Evolutionary conservation across 202 grass and related monocot species (phyloP), one percentile per base, ranked within the genome.

Genomic region (Panicum virgatum): DNA sequence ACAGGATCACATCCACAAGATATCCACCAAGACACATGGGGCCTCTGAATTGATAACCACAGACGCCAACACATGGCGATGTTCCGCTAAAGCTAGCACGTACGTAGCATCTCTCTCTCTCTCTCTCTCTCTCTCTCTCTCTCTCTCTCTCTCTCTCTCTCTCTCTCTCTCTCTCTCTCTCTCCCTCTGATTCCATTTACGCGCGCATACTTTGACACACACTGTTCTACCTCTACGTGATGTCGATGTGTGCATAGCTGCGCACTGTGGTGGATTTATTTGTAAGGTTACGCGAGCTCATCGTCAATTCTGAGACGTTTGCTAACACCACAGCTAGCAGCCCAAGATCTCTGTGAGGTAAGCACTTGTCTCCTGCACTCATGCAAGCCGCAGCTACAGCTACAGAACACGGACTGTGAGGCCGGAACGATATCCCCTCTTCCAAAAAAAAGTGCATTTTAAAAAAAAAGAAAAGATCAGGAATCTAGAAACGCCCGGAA

Each of bases 31-130:
- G 91, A 88, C 91, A 91, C 56, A 36, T 88, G 83, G 91, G 91
- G 23, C 86, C 88, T 75, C 43, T 71, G 73, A 86, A 94, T 91
- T 94, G 88, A 94, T 89, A 82, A 73, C 58, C 71, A 73, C 67
- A 70, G 74, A 57, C 75, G 82, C 12, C 75, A 81, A 88, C 88
- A 91, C 85, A 86, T 91, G 91, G 85, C 50, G 6, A 32, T 86
- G 88, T 84, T 86, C 73, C 82, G 77, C 62, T 62, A 65, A 50
- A 72, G 16, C 45, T 51, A 72, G 44, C 69, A 63, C 7, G n/a
- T n/a, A n/a, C n/a, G 29, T 79, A 45, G 62, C 54, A 77, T 78
- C 63, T 83, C 79, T 70, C 66, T 34, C 32, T 34, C 32, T 34
- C 32, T 4, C 32, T 5, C 32, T 5, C 32, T 34, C 32, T 5